Percentiles rank a stretch among this genome's conserved stretches.
phyloP scores from a whole-genome alignment of 2,329 filamentous ascomycete species.

The Fusarium tuaranense region DNA sequence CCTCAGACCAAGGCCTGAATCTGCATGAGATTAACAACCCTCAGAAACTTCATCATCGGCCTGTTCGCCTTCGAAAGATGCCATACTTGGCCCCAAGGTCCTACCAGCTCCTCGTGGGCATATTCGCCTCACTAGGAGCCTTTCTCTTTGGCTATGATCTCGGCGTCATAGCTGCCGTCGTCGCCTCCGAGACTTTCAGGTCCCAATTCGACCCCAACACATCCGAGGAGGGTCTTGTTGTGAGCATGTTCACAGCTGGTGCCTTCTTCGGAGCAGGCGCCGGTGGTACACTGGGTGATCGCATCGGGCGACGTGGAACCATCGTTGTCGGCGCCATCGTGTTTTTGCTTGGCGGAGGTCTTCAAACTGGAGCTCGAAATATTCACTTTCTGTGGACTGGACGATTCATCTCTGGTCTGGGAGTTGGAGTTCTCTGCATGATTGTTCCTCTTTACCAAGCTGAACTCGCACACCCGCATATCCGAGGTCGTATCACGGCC shows the following conservation, averaged over 20 bases:
- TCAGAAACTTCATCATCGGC: too few relatives aligned
- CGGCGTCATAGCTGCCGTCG: conserved; percentile 43
- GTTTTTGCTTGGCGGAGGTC: conserved; percentile 76
- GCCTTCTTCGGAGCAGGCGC: conserved; percentile 24
- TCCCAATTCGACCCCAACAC: conserved; percentile 16
- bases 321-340: conserved; percentile 76
- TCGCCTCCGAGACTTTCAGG: not conserved
- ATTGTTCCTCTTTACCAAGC: conserved; percentile 75
- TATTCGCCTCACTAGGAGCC: conserved; percentile 68
- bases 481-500: conserved; percentile 77
- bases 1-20: too few relatives aligned
- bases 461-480: conserved; percentile 81
- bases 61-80: not conserved
- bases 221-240: conserved; percentile 11
- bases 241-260: conserved; percentile 22
- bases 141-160: conserved; percentile 68
- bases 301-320: conserved; percentile 74
- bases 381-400: conserved; percentile 76
- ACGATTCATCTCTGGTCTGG: conserved; percentile 75
- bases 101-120: conserved; percentile 64
- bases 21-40: too few relatives aligned
- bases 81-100: conserved; percentile 48
- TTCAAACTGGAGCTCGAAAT: conserved; percentile 76
- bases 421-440: conserved; percentile 56
- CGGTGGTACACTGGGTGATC: conserved; percentile 54